These are phyloP conservation scores for Tolypocladium ophioglossoides DNA, from an alignment of 2,329 filamentous ascomycete genomes.

Conservation along the genomic window DNA sequence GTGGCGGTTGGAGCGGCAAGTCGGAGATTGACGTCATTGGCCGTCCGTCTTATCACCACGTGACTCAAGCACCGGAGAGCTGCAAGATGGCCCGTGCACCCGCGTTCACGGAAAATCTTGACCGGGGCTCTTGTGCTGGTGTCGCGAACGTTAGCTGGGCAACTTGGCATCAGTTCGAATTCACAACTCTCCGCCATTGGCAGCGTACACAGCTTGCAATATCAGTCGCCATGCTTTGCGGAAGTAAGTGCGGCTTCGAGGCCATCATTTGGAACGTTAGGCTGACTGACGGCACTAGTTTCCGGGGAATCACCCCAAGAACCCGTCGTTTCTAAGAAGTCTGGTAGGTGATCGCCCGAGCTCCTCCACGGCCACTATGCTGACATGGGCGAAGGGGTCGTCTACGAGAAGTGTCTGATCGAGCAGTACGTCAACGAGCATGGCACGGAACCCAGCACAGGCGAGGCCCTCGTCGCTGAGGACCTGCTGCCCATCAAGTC, in stretches of 20 bases:
- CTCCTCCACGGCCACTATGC: neutral
- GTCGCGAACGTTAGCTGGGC: neutral
- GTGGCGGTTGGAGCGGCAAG: neutral
- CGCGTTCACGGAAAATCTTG: constrained; percentile 11
- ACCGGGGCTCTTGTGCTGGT: constrained; percentile 4
- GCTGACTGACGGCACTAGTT: constrained; percentile 42
- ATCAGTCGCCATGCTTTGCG: constrained; percentile 34
- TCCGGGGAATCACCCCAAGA: constrained; percentile 94
- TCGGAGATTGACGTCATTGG: neutral
- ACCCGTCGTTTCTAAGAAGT: constrained; percentile 90
- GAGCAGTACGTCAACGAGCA: constrained; percentile 91
- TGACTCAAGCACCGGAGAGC: neutral
- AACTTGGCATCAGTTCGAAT: neutral
- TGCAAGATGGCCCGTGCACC: neutral
- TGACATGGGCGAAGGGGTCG: constrained; percentile 47
- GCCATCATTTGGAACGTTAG: neutral
- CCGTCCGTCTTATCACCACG: neutral
- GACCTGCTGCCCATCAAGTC: constrained; percentile 85
- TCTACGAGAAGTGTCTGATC: constrained; percentile 92
- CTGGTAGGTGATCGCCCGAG: constrained; percentile 47
- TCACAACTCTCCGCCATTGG: constrained; percentile 5
- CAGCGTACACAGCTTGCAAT: constrained; percentile 11
- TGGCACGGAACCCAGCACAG: constrained; percentile 82
- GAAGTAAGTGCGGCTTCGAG: constrained; percentile 24
- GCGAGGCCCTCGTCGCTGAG: constrained; percentile 71